phyloP scores from a whole-genome alignment of 2,329 filamentous ascomycete species.

The Rosellinia necatrix region DNA sequence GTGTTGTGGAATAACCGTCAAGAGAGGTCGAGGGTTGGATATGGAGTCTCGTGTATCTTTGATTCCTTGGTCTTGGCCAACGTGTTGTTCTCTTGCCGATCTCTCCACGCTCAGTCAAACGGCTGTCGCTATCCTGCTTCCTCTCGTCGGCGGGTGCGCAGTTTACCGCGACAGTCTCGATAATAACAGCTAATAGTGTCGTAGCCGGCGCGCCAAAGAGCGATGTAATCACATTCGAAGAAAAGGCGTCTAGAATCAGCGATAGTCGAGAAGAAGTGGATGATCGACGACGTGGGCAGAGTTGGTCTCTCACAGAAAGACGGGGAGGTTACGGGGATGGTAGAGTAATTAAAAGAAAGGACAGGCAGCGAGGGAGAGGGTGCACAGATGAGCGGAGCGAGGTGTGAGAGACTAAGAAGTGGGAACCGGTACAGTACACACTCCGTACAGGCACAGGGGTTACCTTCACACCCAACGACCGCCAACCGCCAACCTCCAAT shows the following conservation, averaged over 20 bases:
- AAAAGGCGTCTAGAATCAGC: constrained; percentile 12
- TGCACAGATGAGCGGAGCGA: constrained; percentile 23
- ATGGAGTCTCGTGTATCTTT: background rate
- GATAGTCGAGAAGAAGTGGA: constrained; percentile 7
- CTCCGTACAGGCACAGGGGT: background rate
- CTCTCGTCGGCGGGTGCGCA: background rate
- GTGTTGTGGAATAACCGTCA: no score
- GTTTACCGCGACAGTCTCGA: constrained; percentile 16
- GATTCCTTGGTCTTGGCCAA: background rate
- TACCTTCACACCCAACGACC: constrained; percentile 5
- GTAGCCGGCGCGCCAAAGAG: constrained; percentile 16
- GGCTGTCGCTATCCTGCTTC: constrained; percentile 5
- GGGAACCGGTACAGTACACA: constrained; percentile 6
- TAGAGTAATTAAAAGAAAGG: constrained; percentile 25
- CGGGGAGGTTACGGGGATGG: constrained; percentile 24
- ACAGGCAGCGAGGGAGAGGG: constrained; percentile 23
- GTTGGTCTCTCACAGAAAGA: constrained; percentile 27
- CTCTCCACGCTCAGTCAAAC: background rate
- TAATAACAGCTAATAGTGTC: constrained; percentile 11
- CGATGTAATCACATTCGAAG: constrained; percentile 18
- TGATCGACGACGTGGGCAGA: constrained; percentile 21
- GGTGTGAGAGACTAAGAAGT: constrained; percentile 17
- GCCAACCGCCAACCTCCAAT: no score
- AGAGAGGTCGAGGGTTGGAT: background rate
- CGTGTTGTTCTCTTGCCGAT: constrained; percentile 1